Percentiles rank a stretch among this genome's conserved stretches.
phyloP scores from a whole-genome alignment of 305 asterid species.

The Fraxinus angustifolia region DNA sequence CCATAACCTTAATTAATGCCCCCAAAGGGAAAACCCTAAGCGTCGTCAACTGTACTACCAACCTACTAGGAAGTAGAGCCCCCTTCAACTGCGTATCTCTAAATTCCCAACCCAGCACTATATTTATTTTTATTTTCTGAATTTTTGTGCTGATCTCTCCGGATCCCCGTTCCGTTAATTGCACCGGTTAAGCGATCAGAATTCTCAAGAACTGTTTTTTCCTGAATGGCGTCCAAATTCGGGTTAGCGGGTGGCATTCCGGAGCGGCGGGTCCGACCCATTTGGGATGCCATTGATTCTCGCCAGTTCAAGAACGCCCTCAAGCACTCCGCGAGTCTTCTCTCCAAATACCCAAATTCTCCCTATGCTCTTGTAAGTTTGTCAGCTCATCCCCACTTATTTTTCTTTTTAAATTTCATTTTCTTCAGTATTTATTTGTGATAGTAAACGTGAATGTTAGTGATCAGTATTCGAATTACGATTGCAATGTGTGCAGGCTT shows the following conservation, averaged over 20 bases:
- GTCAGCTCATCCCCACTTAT: background rate
- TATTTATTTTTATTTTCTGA: background rate
- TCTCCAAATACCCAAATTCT: slow-evolving; percentile 75
- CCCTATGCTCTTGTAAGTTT: slow-evolving; percentile 79
- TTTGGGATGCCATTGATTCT: slow-evolving; percentile 95
- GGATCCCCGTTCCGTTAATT: slow-evolving; percentile 17
- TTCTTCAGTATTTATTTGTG: background rate
- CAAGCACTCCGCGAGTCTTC: slow-evolving; percentile 66
- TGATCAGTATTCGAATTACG: background rate
- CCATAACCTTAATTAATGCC: background rate
- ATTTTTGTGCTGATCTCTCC: background rate
- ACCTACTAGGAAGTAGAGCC: background rate
- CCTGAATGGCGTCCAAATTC: slow-evolving; percentile 76
- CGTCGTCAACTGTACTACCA: background rate
- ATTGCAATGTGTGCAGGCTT: slow-evolving; percentile 47
- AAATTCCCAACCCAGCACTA: background rate
- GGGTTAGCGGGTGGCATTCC: slow-evolving; percentile 93
- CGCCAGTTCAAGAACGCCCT: slow-evolving; percentile 94
- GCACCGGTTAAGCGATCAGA: background rate
- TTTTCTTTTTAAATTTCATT: background rate
- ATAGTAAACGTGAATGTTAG: background rate
- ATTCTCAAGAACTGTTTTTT: background rate
- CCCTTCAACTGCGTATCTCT: background rate
- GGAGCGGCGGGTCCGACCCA: slow-evolving; percentile 90
- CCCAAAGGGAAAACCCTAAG: background rate